Base-by-base conservation (phyloP, 2,329 filamentous ascomycete genomes). In the Uncinocarpus reesii region DNA sequence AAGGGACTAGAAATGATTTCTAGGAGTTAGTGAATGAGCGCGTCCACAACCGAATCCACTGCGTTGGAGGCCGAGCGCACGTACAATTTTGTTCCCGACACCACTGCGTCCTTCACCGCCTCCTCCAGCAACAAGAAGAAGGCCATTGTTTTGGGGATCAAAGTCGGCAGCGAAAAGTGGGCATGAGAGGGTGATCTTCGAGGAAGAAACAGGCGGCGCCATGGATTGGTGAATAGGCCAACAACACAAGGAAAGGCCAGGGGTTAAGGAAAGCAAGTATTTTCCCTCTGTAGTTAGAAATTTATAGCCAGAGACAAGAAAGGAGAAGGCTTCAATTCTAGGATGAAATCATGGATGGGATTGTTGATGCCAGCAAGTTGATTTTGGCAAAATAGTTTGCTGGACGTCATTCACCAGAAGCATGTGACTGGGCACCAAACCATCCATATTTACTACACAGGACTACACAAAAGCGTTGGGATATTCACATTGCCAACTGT, bases 151-250 rank as follows among this genome's bases (percentile, higher is more conserved):
- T 59, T 83, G 77, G 44, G 84, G 86, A 62, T 94, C 87, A 65
- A 94, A 95, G 61, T 88, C 88, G 63, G 87, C 84, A 48, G 84
- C 80, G 65, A 88, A 95, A 51, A 94, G 77, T 42, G 89, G 89
- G 66, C 90, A 95, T 50, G 80, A 78, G 55, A 93, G 77, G 48
- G 79, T 79, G 57, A 80, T 71, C 64, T 80, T 83, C 52, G 83
- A 76, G 3, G 65, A 65, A 32, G 62, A 52, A 40, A 68, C 58
- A 18, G 56, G 55, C n/a, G 66, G 65, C 51, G 67, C 65, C 67
- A 69, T 69, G 21, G 43, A 26, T 35, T 10, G 18, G 20, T 8
- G 20, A 21, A 1, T 3, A n/a, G 24, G 13, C 23, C 23, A 24
- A 15, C 26, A 23, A 40, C n/a, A 23, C 16, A 24, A 40, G 36